Evolutionary conservation across 352 stramenopile species (phyloP), one percentile per base, ranked within the genome.

Genomic region (Phytophthora constricta): DNA sequence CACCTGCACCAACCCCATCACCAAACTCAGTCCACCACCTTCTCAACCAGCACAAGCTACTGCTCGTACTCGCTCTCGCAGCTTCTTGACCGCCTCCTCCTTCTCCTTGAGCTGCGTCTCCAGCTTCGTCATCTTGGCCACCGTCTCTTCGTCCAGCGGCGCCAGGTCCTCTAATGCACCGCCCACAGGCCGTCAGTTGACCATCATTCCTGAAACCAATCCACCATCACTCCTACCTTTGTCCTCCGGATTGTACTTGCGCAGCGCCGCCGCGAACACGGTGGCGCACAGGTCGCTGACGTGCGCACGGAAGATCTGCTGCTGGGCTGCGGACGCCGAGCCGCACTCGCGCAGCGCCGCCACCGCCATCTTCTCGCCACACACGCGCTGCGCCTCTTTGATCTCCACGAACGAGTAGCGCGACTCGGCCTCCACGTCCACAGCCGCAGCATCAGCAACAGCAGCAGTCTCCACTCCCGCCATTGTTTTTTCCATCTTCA

Each of bases 401-500:
- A 93, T 85, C 66, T 93, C 85, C 49, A 80, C 43, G 58, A 90
- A 93, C 61, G 83, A 86, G 53, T 93, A 93, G 41, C 85, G 80
- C 26, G 28, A 26, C 39, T 61, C 52, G 26, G 9, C 2, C 27
- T 26, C 23, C 31, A 16, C 7, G 16, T 7, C 10, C 3, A 11
- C 17, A 10, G 22, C 51, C 7, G 23, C 34, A 25, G 22, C 46
- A 34, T 34, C 55, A 26, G 28, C 43, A 11, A 26, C 31, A 26
- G 68, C 68, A 23, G 57, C 53, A n/a, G 54, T 61, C 1, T 62
- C 58, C 17, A 71, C 72, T 14, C 55, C 50, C 58, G 53, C 43
- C 63, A 72, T 76, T 43, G 51, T 47, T 27, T 65, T 46, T 23
- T 74, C 51, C 23, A 52, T 33, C 10, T 34, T 5, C 5, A n/a